Percentiles rank a stretch among this genome's conserved stretches.
phyloP scores from a whole-genome alignment of 805 yeast genomes.

The Monosporozyma aerobia region DNA sequence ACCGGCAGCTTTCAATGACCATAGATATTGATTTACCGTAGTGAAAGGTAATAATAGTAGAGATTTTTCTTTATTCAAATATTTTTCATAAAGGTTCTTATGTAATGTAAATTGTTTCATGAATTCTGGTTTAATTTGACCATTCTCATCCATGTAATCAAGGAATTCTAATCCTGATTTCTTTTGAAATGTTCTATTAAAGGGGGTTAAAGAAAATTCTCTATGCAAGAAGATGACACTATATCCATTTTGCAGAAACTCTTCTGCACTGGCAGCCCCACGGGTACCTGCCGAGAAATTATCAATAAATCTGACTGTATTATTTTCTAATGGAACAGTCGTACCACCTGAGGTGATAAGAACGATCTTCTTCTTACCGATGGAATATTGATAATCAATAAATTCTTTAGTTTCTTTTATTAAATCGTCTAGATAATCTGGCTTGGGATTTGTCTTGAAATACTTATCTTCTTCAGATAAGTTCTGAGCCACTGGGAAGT shows the following conservation, averaged over 20 bases:
- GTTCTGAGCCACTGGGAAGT: slow-evolving; percentile 61
- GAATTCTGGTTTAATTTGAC: slow-evolving; percentile 50
- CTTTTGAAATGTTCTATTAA: slow-evolving; percentile 70
- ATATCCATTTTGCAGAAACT: slow-evolving; percentile 74
- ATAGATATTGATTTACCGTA: slow-evolving; percentile 87
- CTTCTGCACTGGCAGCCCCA: slow-evolving; percentile 94
- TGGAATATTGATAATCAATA: slow-evolving; percentile 42
- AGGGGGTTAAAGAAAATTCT: slow-evolving; percentile 86
- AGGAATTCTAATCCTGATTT: slow-evolving; percentile 68
- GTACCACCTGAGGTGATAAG: slow-evolving; percentile 96
- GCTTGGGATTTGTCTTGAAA: slow-evolving; percentile 64
- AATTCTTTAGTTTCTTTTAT: slow-evolving; percentile 50
- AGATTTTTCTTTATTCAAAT: slow-evolving; percentile 18
- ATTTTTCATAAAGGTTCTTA: slow-evolving; percentile 36
- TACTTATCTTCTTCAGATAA: slow-evolving; percentile 62
- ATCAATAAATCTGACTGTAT: slow-evolving; percentile 93
- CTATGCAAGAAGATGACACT: slow-evolving; percentile 90
- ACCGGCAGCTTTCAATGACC: slow-evolving; percentile 66
- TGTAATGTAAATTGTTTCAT: slow-evolving; percentile 51
- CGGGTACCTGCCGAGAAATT: slow-evolving; percentile 97
- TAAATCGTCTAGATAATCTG: slow-evolving; percentile 60
- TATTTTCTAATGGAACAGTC: slow-evolving; percentile 93
- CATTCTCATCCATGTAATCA: slow-evolving; percentile 64
- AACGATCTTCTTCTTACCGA: slow-evolving; percentile 47
- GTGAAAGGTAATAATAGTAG: slow-evolving; percentile 74